phyloP scores from a whole-genome alignment of 805 yeast genomes.

The Yarrowia sp. region DNA sequence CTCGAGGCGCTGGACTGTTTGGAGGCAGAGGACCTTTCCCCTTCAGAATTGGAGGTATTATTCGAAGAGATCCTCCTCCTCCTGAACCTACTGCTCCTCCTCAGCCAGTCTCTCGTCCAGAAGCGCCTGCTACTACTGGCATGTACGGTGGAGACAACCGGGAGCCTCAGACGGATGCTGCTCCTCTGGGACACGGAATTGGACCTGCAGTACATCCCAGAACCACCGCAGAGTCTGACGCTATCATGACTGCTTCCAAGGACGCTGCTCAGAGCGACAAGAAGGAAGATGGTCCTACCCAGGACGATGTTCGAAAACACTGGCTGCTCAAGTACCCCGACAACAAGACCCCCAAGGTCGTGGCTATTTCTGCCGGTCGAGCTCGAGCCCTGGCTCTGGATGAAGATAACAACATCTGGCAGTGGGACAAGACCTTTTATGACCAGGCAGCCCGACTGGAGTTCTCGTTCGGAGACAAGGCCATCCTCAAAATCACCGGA shows the following conservation, averaged over 20 bases:
- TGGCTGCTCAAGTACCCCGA: conserved; percentile 37
- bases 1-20: conserved; percentile 14
- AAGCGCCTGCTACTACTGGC: conserved; percentile 5
- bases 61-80: conserved; percentile 4
- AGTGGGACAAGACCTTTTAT: conserved; percentile 61
- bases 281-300: background rate
- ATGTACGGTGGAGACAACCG: conserved; percentile 19
- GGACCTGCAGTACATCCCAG: conserved; percentile 30
- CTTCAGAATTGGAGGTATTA: conserved; percentile 5
- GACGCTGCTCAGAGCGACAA: conserved; percentile 7
- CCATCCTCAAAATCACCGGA: conserved; percentile 55
- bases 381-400: conserved; percentile 69
- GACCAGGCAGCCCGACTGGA: conserved; percentile 40
- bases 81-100: conserved; percentile 10
- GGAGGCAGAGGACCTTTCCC: conserved; percentile 29
- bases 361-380: conserved; percentile 67
- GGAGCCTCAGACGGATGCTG: conserved; percentile 1
- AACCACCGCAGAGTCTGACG: conserved; percentile 16
- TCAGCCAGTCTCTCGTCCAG: background rate
- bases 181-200: conserved; percentile 39
- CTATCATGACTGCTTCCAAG: conserved; percentile 13
- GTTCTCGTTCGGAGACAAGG: conserved; percentile 39
- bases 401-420: conserved; percentile 57
- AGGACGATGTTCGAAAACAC: conserved; percentile 15
- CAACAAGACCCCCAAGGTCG: conserved; percentile 48